phyloP scores from a whole-genome alignment of 306 rosid species.

The Sindora glabra region DNA sequence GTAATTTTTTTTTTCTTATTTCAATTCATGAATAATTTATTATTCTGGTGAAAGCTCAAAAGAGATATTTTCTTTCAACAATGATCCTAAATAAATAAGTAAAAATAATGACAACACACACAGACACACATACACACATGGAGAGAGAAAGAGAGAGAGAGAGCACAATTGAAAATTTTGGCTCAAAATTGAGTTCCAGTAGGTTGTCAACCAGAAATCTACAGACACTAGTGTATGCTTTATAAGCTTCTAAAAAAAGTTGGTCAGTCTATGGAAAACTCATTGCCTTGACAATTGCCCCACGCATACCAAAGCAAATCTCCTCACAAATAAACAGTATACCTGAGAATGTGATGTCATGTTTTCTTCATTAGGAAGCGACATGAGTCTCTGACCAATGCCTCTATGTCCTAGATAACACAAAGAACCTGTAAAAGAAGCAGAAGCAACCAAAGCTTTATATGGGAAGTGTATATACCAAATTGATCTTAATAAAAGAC shows the following conservation, averaged over 20 bases:
- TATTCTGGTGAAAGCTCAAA: too few species aligned
- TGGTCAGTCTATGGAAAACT: not conserved
- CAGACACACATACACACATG: too few species aligned
- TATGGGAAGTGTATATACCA: too few species aligned
- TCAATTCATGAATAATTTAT: too few species aligned
- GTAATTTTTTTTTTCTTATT: too few species aligned
- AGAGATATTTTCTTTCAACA: too few species aligned
- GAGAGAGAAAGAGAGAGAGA: too few species aligned
- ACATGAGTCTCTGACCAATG: slow-evolving; percentile 35
- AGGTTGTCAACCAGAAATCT: not conserved
- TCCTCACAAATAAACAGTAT: slow-evolving; percentile 11
- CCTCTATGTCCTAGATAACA: slow-evolving; percentile 14
- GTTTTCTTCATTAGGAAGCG: slow-evolving; percentile 54
- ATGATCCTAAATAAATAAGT: too few species aligned
- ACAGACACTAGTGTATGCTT: too few species aligned
- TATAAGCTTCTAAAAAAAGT: not conserved
- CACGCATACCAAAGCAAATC: not conserved
- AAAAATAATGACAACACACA: too few species aligned
- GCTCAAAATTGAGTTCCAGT: not conserved
- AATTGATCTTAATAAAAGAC: not conserved
- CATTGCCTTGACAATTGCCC: not conserved
- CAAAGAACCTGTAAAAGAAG: slow-evolving; percentile 15
- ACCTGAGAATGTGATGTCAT: slow-evolving; percentile 61
- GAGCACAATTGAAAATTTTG: slow-evolving; percentile 1
- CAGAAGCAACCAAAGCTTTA: slow-evolving; percentile 8